Conservation (phyloP, 129 eudicot genomes). For the Helianthus annuus region DNA sequence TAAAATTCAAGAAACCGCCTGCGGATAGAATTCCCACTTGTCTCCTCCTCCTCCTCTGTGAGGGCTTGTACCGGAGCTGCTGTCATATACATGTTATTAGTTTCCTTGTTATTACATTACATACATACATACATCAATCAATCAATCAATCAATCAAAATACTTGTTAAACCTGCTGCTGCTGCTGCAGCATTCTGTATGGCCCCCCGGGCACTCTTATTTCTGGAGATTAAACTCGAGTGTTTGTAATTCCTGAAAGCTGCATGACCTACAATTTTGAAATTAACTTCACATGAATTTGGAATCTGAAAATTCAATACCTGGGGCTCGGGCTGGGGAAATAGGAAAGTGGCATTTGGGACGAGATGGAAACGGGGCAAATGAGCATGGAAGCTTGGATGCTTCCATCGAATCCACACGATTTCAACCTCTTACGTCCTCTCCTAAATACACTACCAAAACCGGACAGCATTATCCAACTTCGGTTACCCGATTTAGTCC, state of each 20-base stretch:
- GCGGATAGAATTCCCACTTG: slow-evolving; percentile 80
- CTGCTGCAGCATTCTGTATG: slow-evolving; percentile 48
- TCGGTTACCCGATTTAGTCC: no score
- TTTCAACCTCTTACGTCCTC: no score
- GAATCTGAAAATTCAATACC: slow-evolving; percentile 33
- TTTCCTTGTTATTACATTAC: no score
- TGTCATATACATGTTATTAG: no score
- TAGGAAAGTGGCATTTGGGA: slow-evolving; percentile 31
- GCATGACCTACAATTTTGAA: not conserved
- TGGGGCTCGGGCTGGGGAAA: slow-evolving; percentile 33
- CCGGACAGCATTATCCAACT: no score
- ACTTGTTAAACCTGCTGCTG: slow-evolving; percentile 53
- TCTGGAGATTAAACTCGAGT: slow-evolving; percentile 24
- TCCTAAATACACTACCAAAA: no score
- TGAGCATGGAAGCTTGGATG: slow-evolving; percentile 50
- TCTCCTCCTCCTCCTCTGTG: slow-evolving; percentile 56
- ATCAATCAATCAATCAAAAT: not conserved
- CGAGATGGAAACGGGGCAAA: slow-evolving; percentile 37
- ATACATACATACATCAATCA: no score
- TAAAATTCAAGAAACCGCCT: slow-evolving; percentile 79
- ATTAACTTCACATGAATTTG: no score
- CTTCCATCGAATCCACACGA: slow-evolving; percentile 42
- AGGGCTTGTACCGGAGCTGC: slow-evolving; percentile 72
- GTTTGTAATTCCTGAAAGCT: slow-evolving; percentile 43
- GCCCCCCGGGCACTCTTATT: slow-evolving; percentile 25